Evolutionary conservation across 371 early-diverging fungal genomes (phyloP).

Genomic region (Synchytrium microbalum): DNA sequence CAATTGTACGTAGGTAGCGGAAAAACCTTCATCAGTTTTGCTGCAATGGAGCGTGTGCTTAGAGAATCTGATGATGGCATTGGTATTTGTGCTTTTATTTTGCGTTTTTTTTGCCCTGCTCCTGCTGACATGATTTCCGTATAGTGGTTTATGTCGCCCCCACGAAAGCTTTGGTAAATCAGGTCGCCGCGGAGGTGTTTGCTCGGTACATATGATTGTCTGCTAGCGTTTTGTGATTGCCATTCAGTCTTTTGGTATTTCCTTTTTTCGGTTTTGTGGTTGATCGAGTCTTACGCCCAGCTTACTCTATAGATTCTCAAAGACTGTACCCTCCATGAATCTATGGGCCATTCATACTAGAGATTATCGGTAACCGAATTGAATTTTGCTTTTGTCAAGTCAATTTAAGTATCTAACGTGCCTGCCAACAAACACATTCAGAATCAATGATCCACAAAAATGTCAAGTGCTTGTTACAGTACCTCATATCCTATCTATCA

Average conservation of each 20-base stretch:
- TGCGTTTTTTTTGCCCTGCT: neutral
- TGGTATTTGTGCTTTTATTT: constrained; percentile 11
- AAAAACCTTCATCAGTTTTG: constrained; percentile 58
- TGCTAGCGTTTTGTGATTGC: constrained; percentile 10
- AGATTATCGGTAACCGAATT: constrained; percentile 18
- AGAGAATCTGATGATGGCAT: constrained; percentile 36
- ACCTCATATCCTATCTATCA: constrained; percentile 37
- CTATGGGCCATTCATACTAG: constrained; percentile 28
- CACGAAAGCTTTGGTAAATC: constrained; percentile 58
- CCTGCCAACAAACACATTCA: too few species aligned
- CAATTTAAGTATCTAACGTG: too few species aligned
- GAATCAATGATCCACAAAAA: constrained; percentile 11
- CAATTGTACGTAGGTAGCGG: constrained; percentile 28
- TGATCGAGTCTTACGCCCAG: too few species aligned
- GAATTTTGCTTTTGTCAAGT: too few species aligned
- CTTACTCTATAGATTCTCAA: neutral
- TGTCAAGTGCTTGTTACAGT: constrained; percentile 50
- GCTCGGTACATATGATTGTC: constrained; percentile 42
- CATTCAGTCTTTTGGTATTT: neutral
- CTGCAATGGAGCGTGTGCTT: constrained; percentile 55
- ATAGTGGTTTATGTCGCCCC: constrained; percentile 45
- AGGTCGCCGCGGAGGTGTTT: constrained; percentile 53
- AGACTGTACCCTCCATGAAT: neutral
- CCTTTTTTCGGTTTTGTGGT: too few species aligned
- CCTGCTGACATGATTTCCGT: neutral